phyloP scores from a whole-genome alignment of 257 asterid species.

The Solanum boliviense region DNA sequence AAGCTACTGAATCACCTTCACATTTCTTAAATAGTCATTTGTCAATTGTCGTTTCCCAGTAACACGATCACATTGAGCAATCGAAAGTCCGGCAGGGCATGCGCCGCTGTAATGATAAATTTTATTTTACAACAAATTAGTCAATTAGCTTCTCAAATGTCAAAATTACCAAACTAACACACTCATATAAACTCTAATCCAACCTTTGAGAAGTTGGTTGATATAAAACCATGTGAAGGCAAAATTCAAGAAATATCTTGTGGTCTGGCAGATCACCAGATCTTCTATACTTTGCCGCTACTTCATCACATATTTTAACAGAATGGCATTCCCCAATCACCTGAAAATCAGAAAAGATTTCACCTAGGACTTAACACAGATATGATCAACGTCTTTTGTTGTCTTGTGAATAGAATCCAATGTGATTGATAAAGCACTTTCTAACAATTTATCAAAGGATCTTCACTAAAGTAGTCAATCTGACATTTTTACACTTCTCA shows the following conservation, averaged over 20 bases:
- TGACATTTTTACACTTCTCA: neutral
- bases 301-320: slow-evolving; percentile 46
- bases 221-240: slow-evolving; percentile 74
- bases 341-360: slow-evolving; percentile 31
- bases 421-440: neutral
- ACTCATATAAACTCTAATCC: neutral
- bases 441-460: neutral
- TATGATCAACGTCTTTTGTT: neutral
- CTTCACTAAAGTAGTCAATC: neutral
- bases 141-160: neutral
- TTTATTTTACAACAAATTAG: slow-evolving; percentile 12
- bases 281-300: slow-evolving; percentile 42
- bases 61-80: slow-evolving; percentile 66
- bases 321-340: slow-evolving; percentile 89
- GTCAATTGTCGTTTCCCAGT: slow-evolving; percentile 63
- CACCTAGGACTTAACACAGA: neutral
- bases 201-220: slow-evolving; percentile 79
- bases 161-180: neutral
- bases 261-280: slow-evolving; percentile 52
- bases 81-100: slow-evolving; percentile 74
- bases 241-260: slow-evolving; percentile 71
- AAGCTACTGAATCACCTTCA: slow-evolving; percentile 43
- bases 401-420: neutral
- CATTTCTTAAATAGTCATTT: slow-evolving; percentile 37
- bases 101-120: slow-evolving; percentile 44